Evolutionary conservation across 805 yeast genomes (phyloP).

Genomic region (Ogataea wickerhamii): DNA sequence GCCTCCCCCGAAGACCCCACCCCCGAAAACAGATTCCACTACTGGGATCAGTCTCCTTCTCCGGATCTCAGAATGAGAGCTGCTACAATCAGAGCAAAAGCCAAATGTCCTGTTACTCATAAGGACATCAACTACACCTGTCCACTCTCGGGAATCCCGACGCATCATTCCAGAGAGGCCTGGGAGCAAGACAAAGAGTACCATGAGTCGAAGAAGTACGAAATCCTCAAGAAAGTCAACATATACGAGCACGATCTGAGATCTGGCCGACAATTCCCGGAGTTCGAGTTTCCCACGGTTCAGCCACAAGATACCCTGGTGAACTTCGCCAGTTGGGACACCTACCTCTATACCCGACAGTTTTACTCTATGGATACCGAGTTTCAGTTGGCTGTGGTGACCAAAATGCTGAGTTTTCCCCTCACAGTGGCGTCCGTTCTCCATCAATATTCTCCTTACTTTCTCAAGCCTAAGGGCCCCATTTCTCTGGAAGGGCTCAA

Average conservation of each 20-base stretch:
- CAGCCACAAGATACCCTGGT: constrained; percentile 73
- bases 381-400: constrained; percentile 90
- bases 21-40: constrained; percentile 68
- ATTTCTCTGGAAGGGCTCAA: constrained; percentile 88
- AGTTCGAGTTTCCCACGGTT: constrained; percentile 84
- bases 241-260: constrained; percentile 92
- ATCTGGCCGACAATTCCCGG: constrained; percentile 91
- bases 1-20: constrained; percentile 66
- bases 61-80: constrained; percentile 88
- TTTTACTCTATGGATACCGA: constrained; percentile 96
- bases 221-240: constrained; percentile 79
- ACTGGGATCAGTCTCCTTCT: constrained; percentile 91
- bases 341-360: constrained; percentile 86
- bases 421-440: constrained; percentile 79
- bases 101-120: constrained; percentile 86
- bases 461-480: constrained; percentile 79
- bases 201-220: constrained; percentile 63
- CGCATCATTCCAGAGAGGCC: constrained; percentile 86
- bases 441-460: constrained; percentile 84
- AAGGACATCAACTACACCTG: constrained; percentile 80
- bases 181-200: constrained; percentile 80
- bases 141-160: constrained; percentile 93
- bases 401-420: constrained; percentile 92
- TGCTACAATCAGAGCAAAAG: constrained; percentile 81
- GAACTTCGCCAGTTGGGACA: constrained; percentile 85